A percentile compares a stretch with the other conserved stretches of the same genome.
Evolutionary conservation across 176 grass and related monocot species (phyloP).

Genomic region (Oryza punctata): DNA sequence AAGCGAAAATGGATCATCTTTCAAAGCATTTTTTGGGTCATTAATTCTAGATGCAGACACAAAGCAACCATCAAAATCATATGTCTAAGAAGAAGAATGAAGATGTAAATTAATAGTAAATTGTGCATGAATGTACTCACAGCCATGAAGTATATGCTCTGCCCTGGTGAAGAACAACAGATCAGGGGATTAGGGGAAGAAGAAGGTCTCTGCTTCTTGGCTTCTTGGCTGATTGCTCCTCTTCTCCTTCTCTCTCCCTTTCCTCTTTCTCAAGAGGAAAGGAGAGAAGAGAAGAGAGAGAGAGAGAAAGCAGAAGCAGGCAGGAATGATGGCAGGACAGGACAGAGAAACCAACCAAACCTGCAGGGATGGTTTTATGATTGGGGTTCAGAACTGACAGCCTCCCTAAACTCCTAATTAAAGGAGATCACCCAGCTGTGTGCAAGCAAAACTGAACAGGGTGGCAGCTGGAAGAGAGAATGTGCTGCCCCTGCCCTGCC

Average conservation of each 20-base stretch:
- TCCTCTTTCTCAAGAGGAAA: conserved; percentile 14
- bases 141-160: conserved; percentile 10
- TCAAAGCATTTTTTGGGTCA: background rate
- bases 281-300: background rate
- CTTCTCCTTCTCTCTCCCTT: background rate
- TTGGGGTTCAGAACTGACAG: conserved; percentile 40
- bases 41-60: background rate
- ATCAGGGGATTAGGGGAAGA: background rate
- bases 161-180: background rate
- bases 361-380: conserved; percentile 27
- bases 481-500: conserved; percentile 2
- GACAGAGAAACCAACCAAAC: background rate
- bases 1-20: background rate
- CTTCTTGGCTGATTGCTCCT: background rate
- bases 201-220: background rate
- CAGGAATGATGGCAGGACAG: conserved; percentile 7
- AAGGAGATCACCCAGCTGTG: conserved; percentile 20
- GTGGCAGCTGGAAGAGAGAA: background rate
- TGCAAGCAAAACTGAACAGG: background rate
- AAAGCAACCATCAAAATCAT: background rate
- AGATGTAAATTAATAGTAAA: background rate
- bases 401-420: conserved; percentile 22
- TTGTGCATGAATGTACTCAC: conserved; percentile 9
- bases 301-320: background rate
- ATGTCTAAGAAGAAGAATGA: background rate